A percentile compares a stretch with the other conserved stretches of the same genome.
phyloP scores from a whole-genome alignment of 106 monocot genomes.

The Apostasia ramifera region DNA sequence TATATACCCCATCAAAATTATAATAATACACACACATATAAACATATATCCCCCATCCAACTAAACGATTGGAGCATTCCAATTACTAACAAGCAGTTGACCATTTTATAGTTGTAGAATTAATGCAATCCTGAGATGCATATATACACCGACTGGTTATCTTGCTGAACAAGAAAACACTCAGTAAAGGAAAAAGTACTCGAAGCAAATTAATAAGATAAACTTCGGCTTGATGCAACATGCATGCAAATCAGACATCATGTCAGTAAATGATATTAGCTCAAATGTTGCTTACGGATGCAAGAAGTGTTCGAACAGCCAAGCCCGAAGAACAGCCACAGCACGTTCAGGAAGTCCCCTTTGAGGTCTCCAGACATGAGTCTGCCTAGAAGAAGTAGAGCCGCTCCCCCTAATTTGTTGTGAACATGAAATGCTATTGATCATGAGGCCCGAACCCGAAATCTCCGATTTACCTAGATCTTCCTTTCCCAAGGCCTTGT shows the following conservation, averaged over 20 bases:
- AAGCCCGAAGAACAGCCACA: conserved; percentile 76
- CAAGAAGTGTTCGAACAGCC: conserved; percentile 90
- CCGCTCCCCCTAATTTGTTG: conserved; percentile 14
- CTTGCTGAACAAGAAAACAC: too few relatives aligned
- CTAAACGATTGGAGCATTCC: too few relatives aligned
- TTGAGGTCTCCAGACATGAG: conserved; percentile 75
- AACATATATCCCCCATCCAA: too few relatives aligned
- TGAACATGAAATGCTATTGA: conserved; percentile 1
- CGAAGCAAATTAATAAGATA: too few relatives aligned
- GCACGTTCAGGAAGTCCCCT: conserved; percentile 88
- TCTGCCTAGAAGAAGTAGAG: conserved; percentile 27
- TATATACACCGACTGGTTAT: too few relatives aligned
- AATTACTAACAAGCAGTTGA: too few relatives aligned
- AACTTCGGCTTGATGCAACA: too few relatives aligned
- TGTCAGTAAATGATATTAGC: not conserved
- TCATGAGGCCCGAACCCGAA: conserved; percentile 22
- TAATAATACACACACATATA: too few relatives aligned
- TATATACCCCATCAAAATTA: too few relatives aligned
- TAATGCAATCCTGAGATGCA: too few relatives aligned
- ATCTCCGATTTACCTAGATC: conserved; percentile 14
- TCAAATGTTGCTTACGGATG: conserved; percentile 57
- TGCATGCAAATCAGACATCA: not conserved
- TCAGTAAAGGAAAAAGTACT: too few relatives aligned
- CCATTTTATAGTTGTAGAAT: too few relatives aligned
- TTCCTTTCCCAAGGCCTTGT: conserved; percentile 31